phyloP scores from a whole-genome alignment of 495 filamentous ascomycete species.

The Aspergillus coremiiformis region DNA sequence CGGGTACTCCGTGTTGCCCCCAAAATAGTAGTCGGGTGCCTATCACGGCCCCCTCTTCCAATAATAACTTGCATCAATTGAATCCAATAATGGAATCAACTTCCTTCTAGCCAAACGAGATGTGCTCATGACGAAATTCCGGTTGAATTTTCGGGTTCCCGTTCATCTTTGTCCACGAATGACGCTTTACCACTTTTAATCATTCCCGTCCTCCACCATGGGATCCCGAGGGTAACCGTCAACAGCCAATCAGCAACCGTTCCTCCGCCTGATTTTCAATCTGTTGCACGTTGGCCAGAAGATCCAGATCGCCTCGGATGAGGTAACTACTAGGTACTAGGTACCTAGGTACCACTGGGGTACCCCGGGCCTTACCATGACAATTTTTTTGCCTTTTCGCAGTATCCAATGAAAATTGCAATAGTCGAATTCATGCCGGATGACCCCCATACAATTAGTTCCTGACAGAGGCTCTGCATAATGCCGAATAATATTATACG shows the following conservation, averaged over 20 bases:
- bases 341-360: too few species aligned
- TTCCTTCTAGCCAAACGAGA: background rate
- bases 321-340: too few species aligned
- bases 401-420: too few species aligned
- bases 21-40: background rate
- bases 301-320: conserved; percentile 34
- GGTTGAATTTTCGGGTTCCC: conserved; percentile 22
- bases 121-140: conserved; percentile 21
- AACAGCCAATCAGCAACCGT: conserved; percentile 25
- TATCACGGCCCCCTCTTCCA: background rate
- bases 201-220: too few species aligned
- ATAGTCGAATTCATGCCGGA: too few species aligned
- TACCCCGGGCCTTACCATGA: background rate
- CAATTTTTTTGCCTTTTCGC: background rate
- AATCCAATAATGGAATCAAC: conserved; percentile 1
- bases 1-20: background rate
- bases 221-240: conserved; percentile 21
- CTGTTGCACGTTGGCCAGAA: conserved; percentile 31
- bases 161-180: background rate
- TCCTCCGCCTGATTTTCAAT: conserved; percentile 18
- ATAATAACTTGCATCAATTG: conserved; percentile 9
- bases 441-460: background rate
- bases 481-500: background rate
- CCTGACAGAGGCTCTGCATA: background rate
- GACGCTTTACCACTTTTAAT: conserved; percentile 10